Conservation (phyloP, 352 stramenopile species). For the Globisporangium spinosum region DNA sequence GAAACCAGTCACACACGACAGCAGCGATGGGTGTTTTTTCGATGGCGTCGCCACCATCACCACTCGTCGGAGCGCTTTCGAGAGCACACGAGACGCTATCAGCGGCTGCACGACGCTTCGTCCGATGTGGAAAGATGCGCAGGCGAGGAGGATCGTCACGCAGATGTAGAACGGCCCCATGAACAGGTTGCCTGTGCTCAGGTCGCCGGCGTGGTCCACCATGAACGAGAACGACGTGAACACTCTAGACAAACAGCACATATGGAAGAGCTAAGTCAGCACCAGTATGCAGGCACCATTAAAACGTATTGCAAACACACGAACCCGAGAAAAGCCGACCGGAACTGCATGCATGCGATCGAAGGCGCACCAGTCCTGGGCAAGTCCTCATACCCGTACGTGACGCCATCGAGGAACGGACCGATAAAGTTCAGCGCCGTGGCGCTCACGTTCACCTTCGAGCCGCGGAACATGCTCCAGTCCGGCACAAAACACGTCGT, state of each 20-base stretch:
- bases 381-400: constrained; percentile 54
- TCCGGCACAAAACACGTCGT: constrained; percentile 74
- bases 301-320: neutral
- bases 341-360: constrained; percentile 58
- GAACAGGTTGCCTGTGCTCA: constrained; percentile 38
- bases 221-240: constrained; percentile 90
- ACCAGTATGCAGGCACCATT: neutral
- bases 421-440: constrained; percentile 73
- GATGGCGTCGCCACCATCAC: constrained; percentile 17
- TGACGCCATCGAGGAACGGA: constrained; percentile 69
- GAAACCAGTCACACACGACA: constrained; percentile 30
- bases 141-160: constrained; percentile 45
- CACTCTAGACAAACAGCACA: constrained; percentile 34
- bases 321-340: constrained; percentile 74
- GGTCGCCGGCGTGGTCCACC: constrained; percentile 77
- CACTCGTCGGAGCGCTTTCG: constrained; percentile 13
- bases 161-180: constrained; percentile 63
- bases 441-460: constrained; percentile 54
- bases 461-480: constrained; percentile 33
- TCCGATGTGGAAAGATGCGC: constrained; percentile 51
- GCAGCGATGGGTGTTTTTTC: constrained; percentile 32
- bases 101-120: constrained; percentile 25
- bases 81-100: constrained; percentile 17
- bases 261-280: neutral
- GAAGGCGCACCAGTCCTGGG: constrained; percentile 27